phyloP scores from a whole-genome alignment of 2,329 filamentous ascomycete species.

The Calonectria pseudoreteaudii region DNA sequence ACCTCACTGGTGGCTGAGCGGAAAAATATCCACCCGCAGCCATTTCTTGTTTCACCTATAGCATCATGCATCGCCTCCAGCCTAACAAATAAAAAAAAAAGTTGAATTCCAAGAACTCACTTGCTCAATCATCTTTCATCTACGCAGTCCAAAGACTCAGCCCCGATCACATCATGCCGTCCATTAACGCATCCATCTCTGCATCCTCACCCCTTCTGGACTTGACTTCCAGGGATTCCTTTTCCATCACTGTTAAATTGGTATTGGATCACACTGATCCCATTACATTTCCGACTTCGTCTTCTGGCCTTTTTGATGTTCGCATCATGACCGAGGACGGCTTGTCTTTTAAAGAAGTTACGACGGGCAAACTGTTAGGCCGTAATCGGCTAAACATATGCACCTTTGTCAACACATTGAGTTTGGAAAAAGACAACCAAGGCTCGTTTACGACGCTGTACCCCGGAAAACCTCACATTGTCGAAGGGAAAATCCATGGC shows the following conservation, averaged over 20 bases:
- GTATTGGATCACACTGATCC: neutral
- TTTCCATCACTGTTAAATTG: neutral
- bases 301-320: neutral
- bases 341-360: neutral
- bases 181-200: neutral
- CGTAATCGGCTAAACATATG: neutral
- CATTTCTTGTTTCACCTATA: neutral
- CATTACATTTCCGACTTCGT: neutral
- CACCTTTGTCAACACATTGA: neutral
- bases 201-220: neutral
- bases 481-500: neutral
- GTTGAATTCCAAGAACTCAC: neutral
- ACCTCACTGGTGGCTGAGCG: neutral
- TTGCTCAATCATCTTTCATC: neutral
- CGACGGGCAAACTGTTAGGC: neutral
- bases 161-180: neutral
- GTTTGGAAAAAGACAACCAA: neutral
- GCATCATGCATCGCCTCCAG: neutral
- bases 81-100: neutral
- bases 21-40: neutral
- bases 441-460: neutral
- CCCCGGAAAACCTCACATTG: neutral
- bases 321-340: neutral
- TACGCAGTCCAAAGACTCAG: neutral
- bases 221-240: neutral